Evolutionary conservation across 768 basidiomycete species (phyloP), one percentile per base, ranked within the genome.

Genomic region (Lactarius deliciosus): DNA sequence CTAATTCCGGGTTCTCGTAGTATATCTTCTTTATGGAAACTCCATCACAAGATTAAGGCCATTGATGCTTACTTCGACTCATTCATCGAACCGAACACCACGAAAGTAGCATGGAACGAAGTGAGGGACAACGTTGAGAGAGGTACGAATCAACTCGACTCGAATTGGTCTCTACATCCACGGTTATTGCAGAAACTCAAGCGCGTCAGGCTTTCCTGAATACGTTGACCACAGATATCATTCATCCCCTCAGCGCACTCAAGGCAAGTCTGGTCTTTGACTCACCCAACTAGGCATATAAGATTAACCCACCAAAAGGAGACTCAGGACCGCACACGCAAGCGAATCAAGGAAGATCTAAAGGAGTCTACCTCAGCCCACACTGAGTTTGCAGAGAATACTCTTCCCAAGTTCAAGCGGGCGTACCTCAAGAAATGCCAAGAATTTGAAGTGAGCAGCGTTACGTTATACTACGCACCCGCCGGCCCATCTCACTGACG

Each of bases 311-410:
- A 41, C 28, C 40, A 56, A 18, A 67, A 94, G 92, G 94, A 96
- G 71, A 90, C 89, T 13, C 94, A 96, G 79, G 92, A 93, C 62
- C 85, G 95, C 43, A 96, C 93, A n/a, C 83, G 92, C 57, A 92
- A 92, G 74, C 87, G 92, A 32, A 90, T 97, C 75, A 93, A 91
- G 75, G 94, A 96, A 73, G 94, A 96, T 74, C 76, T 96, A 63
- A 94, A 93, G 75, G 86, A 86, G 10, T 92, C 94, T 0, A 80
- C 80, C n/a, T 70, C 76, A 62, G 85, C 89, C 40, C 94, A 96
- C 75, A 83, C 84, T 38, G 94, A 96, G 38, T 94, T 87, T 73
- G 87, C 88, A 13, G 92, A 93, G 73, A 86, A 81, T 63, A 79
- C 83, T n/a, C 80, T 96, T 10, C 94, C 94, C 1, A 89, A 86